phyloP scores from a whole-genome alignment of 2,329 filamentous ascomycete species.

The Botryotinia calthae region DNA sequence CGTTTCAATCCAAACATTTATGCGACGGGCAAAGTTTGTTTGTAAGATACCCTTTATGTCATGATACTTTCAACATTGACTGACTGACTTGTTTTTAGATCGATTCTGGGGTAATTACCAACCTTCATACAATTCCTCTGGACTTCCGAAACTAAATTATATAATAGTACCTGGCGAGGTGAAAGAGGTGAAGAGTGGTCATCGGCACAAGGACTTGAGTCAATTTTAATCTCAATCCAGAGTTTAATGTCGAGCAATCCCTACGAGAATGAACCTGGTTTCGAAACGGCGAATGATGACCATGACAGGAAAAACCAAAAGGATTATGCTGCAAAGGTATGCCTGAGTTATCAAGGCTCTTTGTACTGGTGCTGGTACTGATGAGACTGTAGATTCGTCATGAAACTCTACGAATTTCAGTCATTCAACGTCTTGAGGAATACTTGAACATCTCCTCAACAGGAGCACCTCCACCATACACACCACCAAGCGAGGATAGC shows the following conservation, averaged over 20 bases:
- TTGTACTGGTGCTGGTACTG: slow-evolving; percentile 1
- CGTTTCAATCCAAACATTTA: slow-evolving; percentile 99
- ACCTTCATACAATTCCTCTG: background rate
- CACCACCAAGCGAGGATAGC: slow-evolving; percentile 33
- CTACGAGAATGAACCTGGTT: slow-evolving; percentile 95
- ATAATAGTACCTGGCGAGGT: slow-evolving; percentile 82
- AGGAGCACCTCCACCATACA: slow-evolving; percentile 43
- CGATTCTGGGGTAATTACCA: slow-evolving; percentile 71
- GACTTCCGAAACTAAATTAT: slow-evolving; percentile 20
- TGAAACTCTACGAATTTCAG: slow-evolving; percentile 80
- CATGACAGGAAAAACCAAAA: slow-evolving; percentile 71
- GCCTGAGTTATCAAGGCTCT: background rate
- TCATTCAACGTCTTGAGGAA: slow-evolving; percentile 81
- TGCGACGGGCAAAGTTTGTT: slow-evolving; percentile 82
- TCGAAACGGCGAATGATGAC: slow-evolving; percentile 68
- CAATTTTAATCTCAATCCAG: slow-evolving; percentile 91
- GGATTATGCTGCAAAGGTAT: slow-evolving; percentile 75
- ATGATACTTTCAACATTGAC: slow-evolving; percentile 11
- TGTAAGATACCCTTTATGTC: slow-evolving; percentile 56
- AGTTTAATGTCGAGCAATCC: slow-evolving; percentile 92
- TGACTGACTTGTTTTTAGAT: slow-evolving; percentile 51
- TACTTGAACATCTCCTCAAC: slow-evolving; percentile 64
- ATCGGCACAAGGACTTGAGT: slow-evolving; percentile 90
- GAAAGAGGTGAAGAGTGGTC: slow-evolving; percentile 94
- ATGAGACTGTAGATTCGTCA: slow-evolving; percentile 70